These are phyloP conservation scores for Syzygium oleosum DNA, from an alignment of 345 rosid species.

Conservation along the genomic window DNA sequence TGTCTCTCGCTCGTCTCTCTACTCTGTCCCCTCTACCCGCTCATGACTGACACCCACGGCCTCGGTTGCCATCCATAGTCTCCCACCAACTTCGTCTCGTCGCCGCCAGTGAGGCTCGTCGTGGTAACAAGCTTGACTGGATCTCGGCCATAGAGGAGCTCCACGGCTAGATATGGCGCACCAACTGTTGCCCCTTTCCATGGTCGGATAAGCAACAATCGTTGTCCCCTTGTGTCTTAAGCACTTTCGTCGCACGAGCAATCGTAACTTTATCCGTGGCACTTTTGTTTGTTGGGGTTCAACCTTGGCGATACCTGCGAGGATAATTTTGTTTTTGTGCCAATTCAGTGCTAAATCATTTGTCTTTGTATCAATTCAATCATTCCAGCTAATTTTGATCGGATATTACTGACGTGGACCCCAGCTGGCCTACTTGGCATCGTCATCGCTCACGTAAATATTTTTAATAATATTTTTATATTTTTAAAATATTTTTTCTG, in stretches of 20 bases:
- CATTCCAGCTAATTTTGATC: no score
- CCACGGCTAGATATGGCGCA: neutral
- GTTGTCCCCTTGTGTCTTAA: neutral
- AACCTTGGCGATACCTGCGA: neutral
- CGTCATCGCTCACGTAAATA: no score
- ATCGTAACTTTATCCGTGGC: fast-evolving
- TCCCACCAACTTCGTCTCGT: neutral
- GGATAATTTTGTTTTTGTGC: no score
- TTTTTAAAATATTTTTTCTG: no score
- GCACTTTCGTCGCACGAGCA: neutral
- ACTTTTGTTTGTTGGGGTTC: neutral
- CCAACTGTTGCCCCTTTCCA: neutral
- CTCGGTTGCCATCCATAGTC: neutral
- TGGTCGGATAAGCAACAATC: neutral
- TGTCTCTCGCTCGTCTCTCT: neutral
- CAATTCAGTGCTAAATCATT: no score
- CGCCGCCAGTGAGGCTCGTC: neutral
- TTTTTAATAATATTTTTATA: no score
- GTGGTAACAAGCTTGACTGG: neutral
- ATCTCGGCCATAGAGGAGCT: neutral
- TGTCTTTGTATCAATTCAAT: no score
- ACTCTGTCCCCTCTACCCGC: neutral
- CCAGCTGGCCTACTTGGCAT: no score
- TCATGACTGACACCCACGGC: neutral
- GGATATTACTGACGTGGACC: no score